These are phyloP conservation scores for Cardamine resedifolia DNA, from an alignment of 345 rosid species.

Conservation along the genomic window DNA sequence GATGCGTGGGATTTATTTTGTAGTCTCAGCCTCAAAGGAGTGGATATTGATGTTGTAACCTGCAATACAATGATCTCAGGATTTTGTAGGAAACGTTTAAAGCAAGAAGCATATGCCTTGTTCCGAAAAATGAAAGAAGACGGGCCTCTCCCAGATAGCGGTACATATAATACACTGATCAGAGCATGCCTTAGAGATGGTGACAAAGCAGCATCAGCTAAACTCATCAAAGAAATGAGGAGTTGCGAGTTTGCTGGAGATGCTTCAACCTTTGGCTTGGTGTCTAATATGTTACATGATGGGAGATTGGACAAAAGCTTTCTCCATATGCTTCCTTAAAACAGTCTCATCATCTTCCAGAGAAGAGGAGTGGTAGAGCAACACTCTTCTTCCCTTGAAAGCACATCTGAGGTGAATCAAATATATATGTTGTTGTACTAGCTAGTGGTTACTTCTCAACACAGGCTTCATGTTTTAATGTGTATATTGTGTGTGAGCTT, in stretches of 20 bases:
- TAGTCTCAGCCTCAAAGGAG: neutral
- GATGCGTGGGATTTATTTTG: neutral
- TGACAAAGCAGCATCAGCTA: neutral
- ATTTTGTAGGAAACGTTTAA: neutral
- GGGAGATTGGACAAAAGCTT: neutral
- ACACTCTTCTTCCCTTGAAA: too few relatives aligned
- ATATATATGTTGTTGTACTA: too few relatives aligned
- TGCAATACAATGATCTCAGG: neutral
- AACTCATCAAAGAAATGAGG: neutral
- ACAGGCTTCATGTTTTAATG: neutral
- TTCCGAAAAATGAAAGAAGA: neutral
- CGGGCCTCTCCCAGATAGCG: neutral
- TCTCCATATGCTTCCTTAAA: neutral
- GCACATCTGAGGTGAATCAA: too few relatives aligned
- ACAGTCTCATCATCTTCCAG: too few relatives aligned
- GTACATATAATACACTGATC: neutral
- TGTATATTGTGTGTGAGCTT: neutral
- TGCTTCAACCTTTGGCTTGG: neutral
- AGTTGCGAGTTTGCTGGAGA: neutral
- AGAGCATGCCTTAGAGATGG: neutral
- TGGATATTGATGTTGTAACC: neutral
- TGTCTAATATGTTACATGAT: neutral
- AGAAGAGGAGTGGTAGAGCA: too few relatives aligned
- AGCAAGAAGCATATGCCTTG: neutral
- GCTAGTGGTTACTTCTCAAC: too few relatives aligned